Percentiles rank a stretch among this genome's conserved stretches.
Evolutionary conservation across 148 eudicot genomes (phyloP).

Genomic region (Beta vulgaris): DNA sequence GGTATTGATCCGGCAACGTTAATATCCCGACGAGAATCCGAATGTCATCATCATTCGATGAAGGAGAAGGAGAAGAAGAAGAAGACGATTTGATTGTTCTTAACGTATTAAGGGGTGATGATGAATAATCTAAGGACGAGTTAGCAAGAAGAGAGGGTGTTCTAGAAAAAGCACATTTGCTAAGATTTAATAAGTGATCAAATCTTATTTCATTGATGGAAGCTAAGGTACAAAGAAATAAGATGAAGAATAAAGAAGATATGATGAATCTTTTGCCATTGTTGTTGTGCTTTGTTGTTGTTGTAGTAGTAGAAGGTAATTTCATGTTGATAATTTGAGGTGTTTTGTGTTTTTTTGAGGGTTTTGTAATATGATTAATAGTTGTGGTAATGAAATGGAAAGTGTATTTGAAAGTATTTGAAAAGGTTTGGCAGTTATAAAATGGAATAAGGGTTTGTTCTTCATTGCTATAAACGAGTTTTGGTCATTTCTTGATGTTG

Average conservation of each 20-base stretch:
- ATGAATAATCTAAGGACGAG: slow-evolving; percentile 15
- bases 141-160: slow-evolving; percentile 3
- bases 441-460: slow-evolving; percentile 5
- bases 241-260: slow-evolving; percentile 56
- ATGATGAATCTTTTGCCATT: slow-evolving; percentile 53
- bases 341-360: neutral
- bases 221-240: slow-evolving; percentile 67
- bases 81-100: neutral
- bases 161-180: slow-evolving; percentile 44
- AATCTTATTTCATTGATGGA: slow-evolving; percentile 62
- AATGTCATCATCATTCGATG: slow-evolving; percentile 30
- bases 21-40: slow-evolving; percentile 73
- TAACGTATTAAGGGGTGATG: neutral
- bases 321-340: slow-evolving; percentile 38
- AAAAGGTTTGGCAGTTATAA: slow-evolving; percentile 24
- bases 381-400: neutral
- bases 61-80: neutral
- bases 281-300: slow-evolving; percentile 7
- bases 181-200: slow-evolving; percentile 34
- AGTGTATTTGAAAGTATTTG: slow-evolving; percentile 8
- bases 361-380: slow-evolving; percentile 8
- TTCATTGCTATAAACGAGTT: slow-evolving; percentile 28
- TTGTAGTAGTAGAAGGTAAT: slow-evolving; percentile 3
- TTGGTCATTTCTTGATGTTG: slow-evolving; percentile 24
- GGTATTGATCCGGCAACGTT: slow-evolving; percentile 81